Percentiles rank a stretch among this genome's conserved stretches.
phyloP scores from a whole-genome alignment of 2,329 filamentous ascomycete species.

The Magnaporthiopsis rhizophila region DNA sequence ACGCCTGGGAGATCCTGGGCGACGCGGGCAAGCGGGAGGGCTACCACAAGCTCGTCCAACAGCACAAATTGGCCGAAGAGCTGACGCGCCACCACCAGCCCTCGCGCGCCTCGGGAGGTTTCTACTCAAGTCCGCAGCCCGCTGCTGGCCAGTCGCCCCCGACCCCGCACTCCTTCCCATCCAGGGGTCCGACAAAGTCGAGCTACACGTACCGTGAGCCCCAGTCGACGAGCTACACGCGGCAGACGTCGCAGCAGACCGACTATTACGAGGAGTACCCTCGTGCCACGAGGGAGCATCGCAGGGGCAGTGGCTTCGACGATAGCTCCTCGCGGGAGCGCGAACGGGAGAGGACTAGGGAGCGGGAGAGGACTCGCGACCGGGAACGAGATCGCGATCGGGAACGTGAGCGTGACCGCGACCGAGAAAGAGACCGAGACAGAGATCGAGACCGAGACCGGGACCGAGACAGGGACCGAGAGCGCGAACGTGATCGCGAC shows the following conservation, averaged over 20 bases:
- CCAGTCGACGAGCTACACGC: neutral
- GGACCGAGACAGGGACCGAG: slow-evolving; percentile 1
- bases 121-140: neutral
- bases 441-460: slow-evolving; percentile 1
- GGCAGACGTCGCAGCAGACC: neutral
- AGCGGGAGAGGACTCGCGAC: slow-evolving; percentile 4
- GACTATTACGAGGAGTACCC: neutral
- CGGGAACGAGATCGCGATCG: slow-evolving; percentile 3
- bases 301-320: slow-evolving; percentile 1
- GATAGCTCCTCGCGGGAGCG: neutral
- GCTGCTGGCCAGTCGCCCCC: neutral
- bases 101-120: slow-evolving; percentile 2
- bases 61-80: slow-evolving; percentile 6
- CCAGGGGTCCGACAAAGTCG: slow-evolving; percentile 1
- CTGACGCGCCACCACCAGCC: slow-evolving; percentile 1
- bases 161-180: neutral
- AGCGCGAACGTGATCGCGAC: neutral
- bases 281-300: neutral
- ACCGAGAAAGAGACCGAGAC: neutral
- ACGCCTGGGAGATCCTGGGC: slow-evolving; percentile 7
- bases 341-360: neutral
- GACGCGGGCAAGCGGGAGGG: slow-evolving; percentile 1
- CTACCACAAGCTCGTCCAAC: slow-evolving; percentile 9
- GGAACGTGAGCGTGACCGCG: neutral
- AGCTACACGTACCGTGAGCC: neutral